phyloP scores from a whole-genome alignment of 78 protist species.

The Planoprotostelium fungivorum region DNA sequence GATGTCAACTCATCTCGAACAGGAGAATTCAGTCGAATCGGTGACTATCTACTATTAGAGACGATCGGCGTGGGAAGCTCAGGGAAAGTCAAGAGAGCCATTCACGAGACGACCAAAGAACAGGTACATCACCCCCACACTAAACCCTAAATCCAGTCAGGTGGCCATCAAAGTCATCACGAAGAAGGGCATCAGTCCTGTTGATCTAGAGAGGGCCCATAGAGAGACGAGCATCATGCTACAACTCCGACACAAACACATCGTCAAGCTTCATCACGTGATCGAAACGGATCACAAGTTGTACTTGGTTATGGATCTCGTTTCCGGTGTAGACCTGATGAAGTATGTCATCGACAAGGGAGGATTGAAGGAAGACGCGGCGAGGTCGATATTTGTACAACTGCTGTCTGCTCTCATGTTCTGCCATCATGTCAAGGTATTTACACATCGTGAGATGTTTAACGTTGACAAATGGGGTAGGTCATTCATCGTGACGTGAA shows the following conservation, averaged over 20 bases:
- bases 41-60: not conserved
- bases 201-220: not conserved
- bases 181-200: not conserved
- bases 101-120: not conserved
- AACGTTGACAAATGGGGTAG: not conserved
- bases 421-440: not conserved
- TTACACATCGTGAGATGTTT: no score
- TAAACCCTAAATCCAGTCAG: not conserved
- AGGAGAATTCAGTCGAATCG: not conserved
- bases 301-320: not conserved
- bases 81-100: not conserved
- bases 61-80: not conserved
- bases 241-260: not conserved
- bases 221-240: not conserved
- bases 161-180: not conserved
- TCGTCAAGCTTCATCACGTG: not conserved
- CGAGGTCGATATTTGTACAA: not conserved
- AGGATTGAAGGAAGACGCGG: not conserved
- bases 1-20: no score
- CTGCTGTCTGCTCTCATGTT: not conserved
- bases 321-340: not conserved
- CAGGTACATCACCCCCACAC: not conserved
- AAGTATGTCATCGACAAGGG: not conserved
- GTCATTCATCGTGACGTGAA: not conserved
- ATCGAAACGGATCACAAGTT: not conserved